These are phyloP conservation scores for Stachybotrys elegans DNA, from an alignment of 2,329 filamentous ascomycete species.

Conservation along the genomic window DNA sequence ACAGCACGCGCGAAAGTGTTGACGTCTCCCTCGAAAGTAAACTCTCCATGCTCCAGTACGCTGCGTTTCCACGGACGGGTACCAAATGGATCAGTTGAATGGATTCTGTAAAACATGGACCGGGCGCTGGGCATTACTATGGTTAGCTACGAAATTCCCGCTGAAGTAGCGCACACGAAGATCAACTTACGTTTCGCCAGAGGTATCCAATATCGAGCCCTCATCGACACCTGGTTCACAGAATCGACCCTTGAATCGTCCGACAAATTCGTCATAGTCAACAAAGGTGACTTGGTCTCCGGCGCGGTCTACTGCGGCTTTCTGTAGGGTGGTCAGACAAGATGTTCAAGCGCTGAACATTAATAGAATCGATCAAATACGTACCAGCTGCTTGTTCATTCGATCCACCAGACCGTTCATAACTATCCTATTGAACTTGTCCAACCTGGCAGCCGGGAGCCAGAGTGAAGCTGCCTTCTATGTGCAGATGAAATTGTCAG, in stretches of 20 bases:
- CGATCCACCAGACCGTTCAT: background rate
- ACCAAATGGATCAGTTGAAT: background rate
- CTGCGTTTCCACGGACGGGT: background rate
- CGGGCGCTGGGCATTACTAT: background rate
- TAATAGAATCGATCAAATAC: background rate
- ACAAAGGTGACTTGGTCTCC: slow-evolving; percentile 4
- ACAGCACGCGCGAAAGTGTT: no score
- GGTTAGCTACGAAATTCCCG: no score
- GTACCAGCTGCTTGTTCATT: background rate
- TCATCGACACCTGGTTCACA: slow-evolving; percentile 7
- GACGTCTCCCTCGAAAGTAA: no score
- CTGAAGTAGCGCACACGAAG: no score
- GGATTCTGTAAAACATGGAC: background rate
- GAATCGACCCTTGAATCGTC: slow-evolving; percentile 2
- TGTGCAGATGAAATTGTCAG: background rate
- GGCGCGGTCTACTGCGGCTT: slow-evolving; percentile 3
- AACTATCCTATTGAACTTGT: background rate
- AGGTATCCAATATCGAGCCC: slow-evolving; percentile 9
- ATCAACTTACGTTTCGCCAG: no score
- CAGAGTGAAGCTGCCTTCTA: background rate
- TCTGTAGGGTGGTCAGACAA: background rate
- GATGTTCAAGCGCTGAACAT: background rate
- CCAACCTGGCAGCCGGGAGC: background rate
- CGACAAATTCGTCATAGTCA: slow-evolving; percentile 6
- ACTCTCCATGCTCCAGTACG: no score